Base-by-base conservation (phyloP, 2,329 filamentous ascomycete genomes). In the Cryphonectria naterciae region DNA sequence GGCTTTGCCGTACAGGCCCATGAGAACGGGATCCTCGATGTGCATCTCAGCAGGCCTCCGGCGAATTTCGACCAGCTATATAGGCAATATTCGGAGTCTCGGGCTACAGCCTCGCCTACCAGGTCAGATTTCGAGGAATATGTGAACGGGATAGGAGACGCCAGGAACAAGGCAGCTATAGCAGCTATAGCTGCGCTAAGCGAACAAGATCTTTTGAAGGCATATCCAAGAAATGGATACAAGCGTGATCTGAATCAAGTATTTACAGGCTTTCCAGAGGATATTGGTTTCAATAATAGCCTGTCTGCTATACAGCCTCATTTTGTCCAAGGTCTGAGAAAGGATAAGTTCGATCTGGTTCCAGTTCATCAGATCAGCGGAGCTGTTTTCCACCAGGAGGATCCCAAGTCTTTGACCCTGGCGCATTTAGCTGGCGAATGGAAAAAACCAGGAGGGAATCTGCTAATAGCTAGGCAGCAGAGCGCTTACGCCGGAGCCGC, bases 261-360 rank as follows among this genome's bases (percentile, higher is more conserved):
- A 49, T 22, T 49, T 8, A 49, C 46, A 4, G 67, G 46, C 49
- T 74, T 78, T 28, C 75, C 76, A 46, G 72, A 73, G 46, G 68
- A 76, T 52, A 65, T 76, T 60, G 74, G 75, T 7, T 77, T 79
- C 64, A 79, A 79, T 39, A 72, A 76, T 52, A 72, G 72, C 25
- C 72, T 79, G 5, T 76, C 76, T 54, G 70, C 75, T n/a, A 71
- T 75, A 39, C 75, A 77, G 61, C 77, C 78, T 43, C 77, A 77
- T 70, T 77, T 75, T 43, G 67, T 79, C 65, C 74, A 79, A 67
- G 77, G 77, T 22, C 46, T 49, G 0, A 22, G 4, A 22, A 22
- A 6, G 17, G 4, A 8, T 1, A 17, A 22, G 17, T 49, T 49
- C 46, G 62, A 4, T 8, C 46, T 19, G 17, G 22, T 49, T 4